Base-by-base conservation (phyloP, 1,284 basidiomycete species). In the Thelephora terrestris region DNA sequence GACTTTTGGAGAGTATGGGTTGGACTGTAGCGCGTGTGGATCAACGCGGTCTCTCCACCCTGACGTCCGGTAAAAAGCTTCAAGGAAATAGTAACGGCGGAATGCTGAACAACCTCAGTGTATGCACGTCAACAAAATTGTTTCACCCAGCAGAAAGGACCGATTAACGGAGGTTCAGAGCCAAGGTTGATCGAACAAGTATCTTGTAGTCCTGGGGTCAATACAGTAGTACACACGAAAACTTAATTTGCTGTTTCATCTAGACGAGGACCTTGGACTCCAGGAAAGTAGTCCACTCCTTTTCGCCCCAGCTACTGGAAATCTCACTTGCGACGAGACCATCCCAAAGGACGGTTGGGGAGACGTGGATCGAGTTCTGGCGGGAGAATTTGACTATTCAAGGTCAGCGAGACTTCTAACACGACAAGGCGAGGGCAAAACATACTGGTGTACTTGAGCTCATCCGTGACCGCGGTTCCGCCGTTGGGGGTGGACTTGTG, bases 321-420 rank as follows among this genome's bases (percentile, higher is more conserved):
- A 96, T 75, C 51, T 87, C 81, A 43, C 71, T 75, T 18, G 81
- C 87, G 50, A 92, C 64, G 29, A 98, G 69, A 6, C 94, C 94
- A 60, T 93, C 85, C 79, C 85, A 90, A 2, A 92, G 68, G 0
- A 79, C 85, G 7, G 91, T 91, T 2, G 93, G 92, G 27, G 91
- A 94, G 46, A 95, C 90, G 58, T 96, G 93, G 47, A 96, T 81
- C 5, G 88, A 75, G 56, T 96, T 96, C 71, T 96, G 93, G 53
- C 93, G 75, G 5, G 89, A 81, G 61, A 87, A 84, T 68, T 95
- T 95, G 70, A 92, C 82, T 85, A 54, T 35, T 20, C 39, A 14
- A 42, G 48, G 16, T 25, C 46, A 52, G 49, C 43, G 29, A 32
- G 6, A 7, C 12, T 32, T n/a, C 3, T 10, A 12, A 7, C 14